Evolutionary conservation across 345 rosid species (phyloP), one percentile per base, ranked within the genome.

Genomic region (Erodium maritimum): DNA sequence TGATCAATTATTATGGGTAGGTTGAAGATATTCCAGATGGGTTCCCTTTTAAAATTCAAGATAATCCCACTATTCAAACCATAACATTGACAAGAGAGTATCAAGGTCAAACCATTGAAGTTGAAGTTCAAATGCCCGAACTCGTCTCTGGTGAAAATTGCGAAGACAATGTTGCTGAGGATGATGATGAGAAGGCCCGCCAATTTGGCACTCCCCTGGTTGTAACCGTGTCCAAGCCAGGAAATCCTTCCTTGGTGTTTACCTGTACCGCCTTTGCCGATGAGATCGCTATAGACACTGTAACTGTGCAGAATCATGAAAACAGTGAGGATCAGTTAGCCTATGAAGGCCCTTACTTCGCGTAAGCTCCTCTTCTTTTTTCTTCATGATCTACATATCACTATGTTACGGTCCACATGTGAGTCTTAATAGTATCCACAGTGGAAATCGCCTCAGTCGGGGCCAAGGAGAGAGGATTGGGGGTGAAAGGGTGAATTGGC

Each of bases 121-220:
- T 89, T 60, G 89, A 84, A 58, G 95, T 91, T 61, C 81, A 80
- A 65, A 88, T 86, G 96, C 84, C 90, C n/a, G 88, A 86, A 71
- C 90, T 86, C 58, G 91, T 86, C 29, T 79, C 87, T 0, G 93
- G 91, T 17, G 80, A 80, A 24, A 68, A 73, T 10, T 75, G 61
- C 8, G 77, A 68, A 1, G 74, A 69, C 20, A 73, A 65, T 12
- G 60, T 76, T 22, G 75, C 69, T 14, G 75, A 68, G 0, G 81
- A 69, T 34, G 81, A 75, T 16, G 17, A 20, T 23, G 79, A 77
- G 74, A 80, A 68, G 65, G 78, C 82, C 0, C 64, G 33, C 52
- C 86, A 72, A 64, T 67, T 87, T 0, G 80, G 80, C 80, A 68
- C 86, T 33, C 93, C 93, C 17, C 65, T 91, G 37, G 65, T 80